These are phyloP conservation scores for Pseudocercospora eumusae DNA, from an alignment of 2,329 filamentous ascomycete genomes.

Conservation along the genomic window DNA sequence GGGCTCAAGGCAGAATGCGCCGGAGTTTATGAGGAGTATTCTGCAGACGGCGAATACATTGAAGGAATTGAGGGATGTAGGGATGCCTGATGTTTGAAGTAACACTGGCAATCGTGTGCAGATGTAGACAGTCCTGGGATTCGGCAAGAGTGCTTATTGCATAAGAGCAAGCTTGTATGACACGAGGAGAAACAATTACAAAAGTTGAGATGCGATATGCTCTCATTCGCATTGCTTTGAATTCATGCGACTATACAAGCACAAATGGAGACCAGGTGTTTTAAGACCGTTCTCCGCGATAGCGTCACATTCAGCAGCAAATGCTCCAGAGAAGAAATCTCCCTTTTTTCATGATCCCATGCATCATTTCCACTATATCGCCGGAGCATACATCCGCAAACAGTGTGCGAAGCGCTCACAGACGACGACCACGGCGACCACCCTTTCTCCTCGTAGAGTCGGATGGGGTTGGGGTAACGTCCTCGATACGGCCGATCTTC, in stretches of 20 bases:
- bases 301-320: slow-evolving; percentile 42
- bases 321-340: slow-evolving; percentile 20
- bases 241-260: slow-evolving; percentile 32
- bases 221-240: slow-evolving; percentile 27
- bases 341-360: slow-evolving; percentile 15
- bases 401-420: slow-evolving; percentile 56
- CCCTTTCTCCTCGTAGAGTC: slow-evolving; percentile 99
- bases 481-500: slow-evolving; percentile 99
- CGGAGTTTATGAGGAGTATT: slow-evolving; percentile 43
- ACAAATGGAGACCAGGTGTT: slow-evolving; percentile 42
- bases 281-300: slow-evolving; percentile 43
- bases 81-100: too few species aligned
- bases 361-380: slow-evolving; percentile 23
- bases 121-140: too few species aligned
- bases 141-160: too few species aligned
- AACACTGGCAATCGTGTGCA: too few species aligned
- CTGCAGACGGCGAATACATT: slow-evolving; percentile 30
- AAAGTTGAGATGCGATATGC: too few species aligned
- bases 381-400: slow-evolving; percentile 22
- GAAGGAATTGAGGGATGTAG: too few species aligned
- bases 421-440: slow-evolving; percentile 99
- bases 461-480: slow-evolving; percentile 98
- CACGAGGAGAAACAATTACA: too few species aligned
- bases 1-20: slow-evolving; percentile 49
- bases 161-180: too few species aligned